phyloP scores from a whole-genome alignment of 306 rosid genomes.

The Prinsepia uniflora region DNA sequence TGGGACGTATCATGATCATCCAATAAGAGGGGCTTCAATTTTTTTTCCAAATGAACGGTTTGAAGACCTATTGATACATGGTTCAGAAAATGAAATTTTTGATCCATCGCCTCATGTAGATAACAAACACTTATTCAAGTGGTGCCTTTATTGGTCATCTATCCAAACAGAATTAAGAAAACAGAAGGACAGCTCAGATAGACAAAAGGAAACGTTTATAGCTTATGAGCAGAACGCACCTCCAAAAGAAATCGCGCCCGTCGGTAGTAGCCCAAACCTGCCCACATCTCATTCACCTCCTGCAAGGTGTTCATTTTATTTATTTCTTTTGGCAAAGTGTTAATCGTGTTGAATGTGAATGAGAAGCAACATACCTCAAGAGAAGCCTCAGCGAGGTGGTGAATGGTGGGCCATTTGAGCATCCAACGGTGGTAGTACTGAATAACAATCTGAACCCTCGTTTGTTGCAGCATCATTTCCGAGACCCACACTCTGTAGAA shows the following conservation, averaged over 20 bases:
- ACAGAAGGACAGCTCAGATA: not conserved
- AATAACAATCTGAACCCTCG: no score
- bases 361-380: constrained; percentile 45
- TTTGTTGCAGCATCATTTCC: no score
- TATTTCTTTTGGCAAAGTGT: not conserved
- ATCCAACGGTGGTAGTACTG: no score
- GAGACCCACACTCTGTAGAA: no score
- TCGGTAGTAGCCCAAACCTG: constrained; percentile 92
- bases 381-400: no score
- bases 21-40: constrained; percentile 57
- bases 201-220: not conserved
- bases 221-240: constrained; percentile 35
- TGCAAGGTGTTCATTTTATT: constrained; percentile 22
- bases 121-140: not conserved
- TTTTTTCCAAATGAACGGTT: constrained; percentile 25
- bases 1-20: constrained; percentile 54
- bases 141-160: not conserved
- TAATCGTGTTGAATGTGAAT: no score
- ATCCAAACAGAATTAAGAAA: not conserved
- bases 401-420: no score
- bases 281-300: constrained; percentile 98
- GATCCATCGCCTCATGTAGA: no score
- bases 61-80: not conserved
- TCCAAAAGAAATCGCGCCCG: constrained; percentile 87
- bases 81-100: no score